Base-by-base conservation (phyloP, 768 basidiomycete species). In the Boletus coccyginus region DNA sequence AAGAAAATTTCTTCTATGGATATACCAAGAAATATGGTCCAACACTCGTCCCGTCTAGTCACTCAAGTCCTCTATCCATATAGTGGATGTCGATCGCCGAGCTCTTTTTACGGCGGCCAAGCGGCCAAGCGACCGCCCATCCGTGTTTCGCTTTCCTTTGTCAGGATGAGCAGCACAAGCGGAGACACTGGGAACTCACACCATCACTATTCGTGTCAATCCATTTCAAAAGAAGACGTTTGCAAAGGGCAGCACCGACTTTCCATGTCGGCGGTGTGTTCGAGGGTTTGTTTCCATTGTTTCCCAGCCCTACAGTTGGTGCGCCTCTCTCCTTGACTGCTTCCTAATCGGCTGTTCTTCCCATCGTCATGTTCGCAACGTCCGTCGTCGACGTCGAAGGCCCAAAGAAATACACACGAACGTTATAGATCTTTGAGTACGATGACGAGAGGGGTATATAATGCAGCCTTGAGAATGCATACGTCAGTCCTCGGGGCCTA, bases 351-450 rank as follows among this genome's bases (percentile, higher is more conserved):
- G 36, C 71, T 7, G 60, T 50, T 7, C 57, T 56, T n/a, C 66
- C 66, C 24, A 69, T 60, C 0, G 83, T 84, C 17, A 77, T 78
- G 63, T 86, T 86, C 24, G 78, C 77, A 0, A 77, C 74, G 32
- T 76, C 70, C 11, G 88, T 71, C 39, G 85, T 82, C 3, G 86
- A 76, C 13, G 77, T 66, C 0, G 91, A 79, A 1, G 91, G 84
- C 1, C 96, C 95, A 0, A 92, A 93, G 77, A 98, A 98, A 78
- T 88, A 99, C 3, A 92, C 82, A 65, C 91, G 84, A 53, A 98
- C 82, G 68, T 98, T 95, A 76, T 98, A 97, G 50, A 99, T 85
- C 73, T 99, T 95, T 43, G 80, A 74, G 72, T 97, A 98, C 5
- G 86, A 80, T 40, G 87, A 79, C 0, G 94, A 94, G 35, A 99